Evolutionary conservation across 2,329 filamentous ascomycete genomes (phyloP).

Genomic region (Sporothrix variecibatus): DNA sequence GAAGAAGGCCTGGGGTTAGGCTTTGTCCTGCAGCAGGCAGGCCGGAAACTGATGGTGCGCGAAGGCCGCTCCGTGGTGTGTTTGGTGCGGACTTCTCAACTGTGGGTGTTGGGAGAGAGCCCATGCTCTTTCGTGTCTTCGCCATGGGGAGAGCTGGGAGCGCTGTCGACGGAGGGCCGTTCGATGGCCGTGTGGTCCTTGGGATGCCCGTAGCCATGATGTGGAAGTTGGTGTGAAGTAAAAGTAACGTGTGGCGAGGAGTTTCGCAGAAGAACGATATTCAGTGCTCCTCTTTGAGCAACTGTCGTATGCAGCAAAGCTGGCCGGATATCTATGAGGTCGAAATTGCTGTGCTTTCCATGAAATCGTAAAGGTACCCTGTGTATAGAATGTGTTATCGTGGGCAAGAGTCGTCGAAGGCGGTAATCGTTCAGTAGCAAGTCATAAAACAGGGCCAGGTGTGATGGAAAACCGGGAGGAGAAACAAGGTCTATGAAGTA

Average conservation of each 20-base stretch:
- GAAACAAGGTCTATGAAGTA: neutral
- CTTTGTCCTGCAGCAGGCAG: constrained; percentile 47
- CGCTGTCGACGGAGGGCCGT: constrained; percentile 70
- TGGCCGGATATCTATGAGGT: constrained; percentile 5
- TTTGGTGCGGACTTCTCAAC: constrained; percentile 60
- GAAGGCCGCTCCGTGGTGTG: constrained; percentile 45
- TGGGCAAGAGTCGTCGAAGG: neutral
- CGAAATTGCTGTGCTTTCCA: constrained; percentile 28
- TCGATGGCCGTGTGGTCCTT: constrained; percentile 65
- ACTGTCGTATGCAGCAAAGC: neutral
- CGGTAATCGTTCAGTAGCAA: constrained; percentile 22
- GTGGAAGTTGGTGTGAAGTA: neutral
- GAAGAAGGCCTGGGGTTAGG: constrained; percentile 56
- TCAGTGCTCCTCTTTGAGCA: neutral
- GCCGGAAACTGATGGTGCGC: constrained; percentile 29
- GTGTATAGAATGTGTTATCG: neutral
- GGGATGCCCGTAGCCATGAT: constrained; percentile 64
- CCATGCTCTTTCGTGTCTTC: constrained; percentile 71
- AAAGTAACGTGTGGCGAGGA: neutral
- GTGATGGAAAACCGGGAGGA: neutral
- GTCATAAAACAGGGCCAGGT: neutral
- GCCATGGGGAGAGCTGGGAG: constrained; percentile 72
- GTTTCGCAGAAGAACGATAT: neutral
- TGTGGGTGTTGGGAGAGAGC: constrained; percentile 41
- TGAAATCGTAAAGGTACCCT: constrained; percentile 8